phyloP scores from a whole-genome alignment of 2,329 filamentous ascomycete genomes.

The Aspergillus clavatus region DNA sequence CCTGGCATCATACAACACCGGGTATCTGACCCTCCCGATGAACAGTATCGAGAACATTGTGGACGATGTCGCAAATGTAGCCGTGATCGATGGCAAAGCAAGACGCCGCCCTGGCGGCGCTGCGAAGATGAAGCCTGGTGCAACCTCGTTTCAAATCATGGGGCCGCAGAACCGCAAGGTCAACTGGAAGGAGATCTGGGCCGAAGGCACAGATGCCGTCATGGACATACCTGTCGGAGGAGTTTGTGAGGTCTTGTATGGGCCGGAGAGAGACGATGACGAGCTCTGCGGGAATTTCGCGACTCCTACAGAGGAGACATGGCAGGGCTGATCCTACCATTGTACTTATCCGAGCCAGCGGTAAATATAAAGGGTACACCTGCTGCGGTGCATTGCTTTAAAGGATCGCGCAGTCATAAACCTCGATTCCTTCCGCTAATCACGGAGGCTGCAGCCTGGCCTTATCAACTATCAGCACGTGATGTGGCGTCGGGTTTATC shows the following conservation, averaged over 20 bases:
- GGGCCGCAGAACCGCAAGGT: slow-evolving; percentile 41
- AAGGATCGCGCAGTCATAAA: too few relatives aligned
- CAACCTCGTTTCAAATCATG: slow-evolving; percentile 40
- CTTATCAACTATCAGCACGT: slow-evolving; percentile 3
- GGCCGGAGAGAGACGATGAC: slow-evolving; percentile 48
- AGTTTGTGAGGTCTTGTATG: slow-evolving; percentile 92
- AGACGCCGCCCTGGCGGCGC: slow-evolving; percentile 45
- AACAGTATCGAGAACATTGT: slow-evolving; percentile 81
- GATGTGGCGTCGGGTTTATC: neutral
- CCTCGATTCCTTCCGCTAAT: neutral
- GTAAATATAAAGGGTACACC: too few relatives aligned
- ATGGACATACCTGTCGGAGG: slow-evolving; percentile 95
- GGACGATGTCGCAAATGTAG: slow-evolving; percentile 82
- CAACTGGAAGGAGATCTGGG: slow-evolving; percentile 83
- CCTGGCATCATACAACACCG: slow-evolving; percentile 83
- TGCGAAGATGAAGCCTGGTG: slow-evolving; percentile 40
- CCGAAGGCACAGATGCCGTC: slow-evolving; percentile 88
- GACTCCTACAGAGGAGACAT: neutral
- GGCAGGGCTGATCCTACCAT: neutral
- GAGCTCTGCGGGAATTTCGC: slow-evolving; percentile 13
- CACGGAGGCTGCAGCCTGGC: neutral
- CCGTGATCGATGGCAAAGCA: slow-evolving; percentile 71
- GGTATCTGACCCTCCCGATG: slow-evolving; percentile 78
- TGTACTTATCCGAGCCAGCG: neutral
- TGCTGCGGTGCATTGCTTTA: too few relatives aligned